Evolutionary conservation across 805 yeast species (phyloP).

Genomic region (Hanseniaspora osmophila): DNA sequence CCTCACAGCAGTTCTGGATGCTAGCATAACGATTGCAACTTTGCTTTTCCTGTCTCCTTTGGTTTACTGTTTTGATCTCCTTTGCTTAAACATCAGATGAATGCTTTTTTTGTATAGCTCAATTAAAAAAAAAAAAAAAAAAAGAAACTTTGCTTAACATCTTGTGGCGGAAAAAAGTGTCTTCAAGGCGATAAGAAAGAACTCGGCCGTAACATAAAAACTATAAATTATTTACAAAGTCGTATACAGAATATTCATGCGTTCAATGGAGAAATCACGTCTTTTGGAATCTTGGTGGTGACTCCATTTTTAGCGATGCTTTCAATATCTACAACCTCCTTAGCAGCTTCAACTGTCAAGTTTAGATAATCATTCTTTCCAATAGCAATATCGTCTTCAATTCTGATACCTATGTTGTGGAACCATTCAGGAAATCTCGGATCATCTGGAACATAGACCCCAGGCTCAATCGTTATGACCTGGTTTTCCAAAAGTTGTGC

Average conservation of each 20-base stretch:
- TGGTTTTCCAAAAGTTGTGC: constrained; percentile 48
- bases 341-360: constrained; percentile 70
- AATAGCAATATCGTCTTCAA: constrained; percentile 85
- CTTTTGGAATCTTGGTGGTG: constrained; percentile 33
- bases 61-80: no score
- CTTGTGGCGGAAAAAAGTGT: no score
- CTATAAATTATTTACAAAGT: no score
- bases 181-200: no score
- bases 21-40: background rate
- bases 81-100: no score
- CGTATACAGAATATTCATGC: background rate
- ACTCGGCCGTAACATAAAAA: no score
- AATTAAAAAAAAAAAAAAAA: no score
- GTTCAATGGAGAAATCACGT: constrained; percentile 23
- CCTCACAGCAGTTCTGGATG: background rate
- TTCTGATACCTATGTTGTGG: constrained; percentile 83
- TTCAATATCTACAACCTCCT: constrained; percentile 77
- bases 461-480: constrained; percentile 92
- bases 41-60: no score
- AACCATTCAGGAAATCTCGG: constrained; percentile 59
- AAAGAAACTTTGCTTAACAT: no score
- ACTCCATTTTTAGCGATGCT: constrained; percentile 46
- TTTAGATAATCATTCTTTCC: constrained; percentile 43
- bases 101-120: no score
- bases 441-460: constrained; percentile 73